These are phyloP conservation scores for Ophiostoma australiae DNA, from an alignment of 2,329 filamentous ascomycete genomes.

Conservation along the genomic window DNA sequence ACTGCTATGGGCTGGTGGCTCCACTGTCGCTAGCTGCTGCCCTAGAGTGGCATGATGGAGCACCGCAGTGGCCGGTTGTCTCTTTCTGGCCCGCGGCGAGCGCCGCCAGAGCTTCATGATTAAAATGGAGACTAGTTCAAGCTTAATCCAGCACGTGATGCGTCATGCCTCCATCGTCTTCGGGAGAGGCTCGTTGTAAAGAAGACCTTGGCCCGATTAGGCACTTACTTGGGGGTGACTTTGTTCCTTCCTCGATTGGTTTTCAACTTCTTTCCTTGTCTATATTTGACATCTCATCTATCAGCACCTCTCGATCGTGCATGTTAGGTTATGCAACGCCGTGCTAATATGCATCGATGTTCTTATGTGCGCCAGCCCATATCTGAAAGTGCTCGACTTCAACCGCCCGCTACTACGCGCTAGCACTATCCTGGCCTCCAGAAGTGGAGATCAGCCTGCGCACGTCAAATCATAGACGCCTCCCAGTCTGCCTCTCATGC, in stretches of 20 bases:
- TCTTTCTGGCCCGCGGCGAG: conserved; percentile 15
- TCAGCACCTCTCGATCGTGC: not conserved
- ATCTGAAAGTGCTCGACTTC: not conserved
- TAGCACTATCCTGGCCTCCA: not conserved
- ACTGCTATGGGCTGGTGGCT: conserved; percentile 17
- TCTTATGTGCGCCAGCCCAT: too few relatives aligned
- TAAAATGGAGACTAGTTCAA: not conserved
- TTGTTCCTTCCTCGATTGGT: not conserved
- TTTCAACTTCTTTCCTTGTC: not conserved
- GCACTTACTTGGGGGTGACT: not conserved
- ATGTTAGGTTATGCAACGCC: too few relatives aligned
- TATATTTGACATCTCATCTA: not conserved
- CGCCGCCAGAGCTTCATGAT: conserved; percentile 3
- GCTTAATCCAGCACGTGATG: not conserved
- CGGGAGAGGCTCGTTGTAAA: not conserved
- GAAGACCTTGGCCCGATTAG: not conserved
- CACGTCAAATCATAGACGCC: not conserved
- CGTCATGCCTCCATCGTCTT: too few relatives aligned
- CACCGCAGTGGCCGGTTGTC: conserved; percentile 20
- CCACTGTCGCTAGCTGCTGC: conserved; percentile 13
- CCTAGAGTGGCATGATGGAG: conserved; percentile 21
- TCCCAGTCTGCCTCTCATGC: not conserved
- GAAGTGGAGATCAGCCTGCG: not conserved
- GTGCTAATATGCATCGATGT: too few relatives aligned
- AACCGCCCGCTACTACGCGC: not conserved